Conservation (phyloP, 108 stramenopile species). For the Nannochloropsis salina region DNA sequence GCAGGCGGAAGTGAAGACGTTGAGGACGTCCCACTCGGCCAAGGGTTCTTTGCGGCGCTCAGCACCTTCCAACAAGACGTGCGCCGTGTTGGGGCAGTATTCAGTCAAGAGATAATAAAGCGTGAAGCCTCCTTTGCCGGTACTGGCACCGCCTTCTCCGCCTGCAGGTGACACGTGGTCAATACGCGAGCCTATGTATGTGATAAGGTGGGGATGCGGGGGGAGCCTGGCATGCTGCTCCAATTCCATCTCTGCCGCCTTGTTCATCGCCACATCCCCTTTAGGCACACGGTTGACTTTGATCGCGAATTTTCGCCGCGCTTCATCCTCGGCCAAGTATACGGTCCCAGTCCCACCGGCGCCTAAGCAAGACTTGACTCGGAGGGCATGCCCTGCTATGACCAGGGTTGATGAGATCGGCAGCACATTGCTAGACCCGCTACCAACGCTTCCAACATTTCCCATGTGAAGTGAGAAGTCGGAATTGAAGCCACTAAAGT, state of each 20-base stretch:
- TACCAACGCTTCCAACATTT: background rate
- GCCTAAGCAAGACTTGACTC: conserved; percentile 14
- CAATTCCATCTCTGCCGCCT: background rate
- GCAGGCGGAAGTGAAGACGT: background rate
- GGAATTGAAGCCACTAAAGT: too few relatives aligned
- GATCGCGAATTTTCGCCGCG: background rate
- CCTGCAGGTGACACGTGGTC: background rate
- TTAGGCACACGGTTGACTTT: background rate
- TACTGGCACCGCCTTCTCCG: background rate
- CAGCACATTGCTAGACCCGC: background rate
- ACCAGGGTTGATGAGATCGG: background rate
- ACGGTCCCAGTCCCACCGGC: background rate
- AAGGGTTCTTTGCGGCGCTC: background rate
- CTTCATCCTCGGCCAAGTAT: conserved; percentile 9
- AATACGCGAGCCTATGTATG: background rate
- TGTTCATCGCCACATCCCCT: background rate
- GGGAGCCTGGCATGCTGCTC: background rate
- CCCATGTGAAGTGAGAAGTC: background rate
- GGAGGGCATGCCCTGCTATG: background rate
- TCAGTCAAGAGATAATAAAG: background rate
- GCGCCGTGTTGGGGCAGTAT: background rate
- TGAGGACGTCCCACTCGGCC: background rate
- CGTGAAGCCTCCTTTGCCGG: background rate
- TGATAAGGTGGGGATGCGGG: background rate
- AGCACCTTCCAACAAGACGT: background rate